A percentile compares a stretch with the other conserved stretches of the same genome.
Evolutionary conservation across 2,329 filamentous ascomycete species (phyloP).

Genomic region (Cladosporium cucumerinum): DNA sequence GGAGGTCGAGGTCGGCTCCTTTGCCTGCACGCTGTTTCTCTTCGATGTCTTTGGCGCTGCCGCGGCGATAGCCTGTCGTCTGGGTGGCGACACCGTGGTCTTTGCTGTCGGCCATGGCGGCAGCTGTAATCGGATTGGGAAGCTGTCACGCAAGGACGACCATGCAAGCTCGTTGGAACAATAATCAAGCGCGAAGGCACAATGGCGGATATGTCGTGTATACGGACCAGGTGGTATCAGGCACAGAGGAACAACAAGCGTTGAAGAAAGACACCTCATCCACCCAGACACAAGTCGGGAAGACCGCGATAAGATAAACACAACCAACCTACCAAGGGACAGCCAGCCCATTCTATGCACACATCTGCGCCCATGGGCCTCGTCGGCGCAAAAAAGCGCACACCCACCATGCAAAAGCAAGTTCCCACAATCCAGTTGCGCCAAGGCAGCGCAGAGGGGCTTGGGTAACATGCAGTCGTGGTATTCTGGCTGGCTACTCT

Average conservation of each 20-base stretch:
- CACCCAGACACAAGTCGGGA: neutral
- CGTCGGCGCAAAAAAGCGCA: neutral
- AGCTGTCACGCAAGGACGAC: neutral
- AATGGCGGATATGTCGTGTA: neutral
- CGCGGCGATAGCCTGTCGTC: slow-evolving; percentile 6
- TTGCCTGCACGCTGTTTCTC: slow-evolving; percentile 13
- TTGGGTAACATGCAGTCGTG: neutral
- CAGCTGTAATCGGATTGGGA: neutral
- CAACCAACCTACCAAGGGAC: neutral
- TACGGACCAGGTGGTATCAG: neutral
- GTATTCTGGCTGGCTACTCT: neutral
- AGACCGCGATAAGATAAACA: neutral
- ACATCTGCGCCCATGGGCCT: neutral
- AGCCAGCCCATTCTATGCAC: neutral
- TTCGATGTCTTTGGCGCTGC: slow-evolving; percentile 9
- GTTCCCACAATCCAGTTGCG: neutral
- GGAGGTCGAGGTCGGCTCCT: slow-evolving; percentile 4
- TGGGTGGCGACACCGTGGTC: slow-evolving; percentile 12
- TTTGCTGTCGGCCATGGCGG: slow-evolving; percentile 9
- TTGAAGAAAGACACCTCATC: neutral
- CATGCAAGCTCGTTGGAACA: neutral
- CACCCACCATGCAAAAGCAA: neutral
- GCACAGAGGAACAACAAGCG: neutral
- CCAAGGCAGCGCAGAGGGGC: neutral
- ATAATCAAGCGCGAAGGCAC: neutral